Evolutionary conservation across 2,329 filamentous ascomycete species (phyloP).

Genomic region (Diaporthe eres): DNA sequence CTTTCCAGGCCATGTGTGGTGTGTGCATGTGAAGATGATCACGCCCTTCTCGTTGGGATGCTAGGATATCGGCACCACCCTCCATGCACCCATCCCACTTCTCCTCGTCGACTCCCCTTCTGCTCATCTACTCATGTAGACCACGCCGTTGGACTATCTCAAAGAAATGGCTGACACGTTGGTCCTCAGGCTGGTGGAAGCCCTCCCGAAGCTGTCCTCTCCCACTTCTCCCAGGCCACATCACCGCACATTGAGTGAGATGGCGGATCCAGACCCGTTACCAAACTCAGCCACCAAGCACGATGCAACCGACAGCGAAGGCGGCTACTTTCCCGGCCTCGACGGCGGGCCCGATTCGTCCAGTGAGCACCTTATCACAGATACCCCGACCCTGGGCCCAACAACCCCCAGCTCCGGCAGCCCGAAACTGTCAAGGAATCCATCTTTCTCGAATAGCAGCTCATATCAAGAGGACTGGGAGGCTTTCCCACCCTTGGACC

Average conservation of each 20-base stretch:
- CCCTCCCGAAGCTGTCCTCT: slow-evolving; percentile 57
- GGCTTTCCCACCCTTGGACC: slow-evolving; percentile 87
- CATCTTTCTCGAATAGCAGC: slow-evolving; percentile 86
- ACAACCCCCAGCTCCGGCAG: slow-evolving; percentile 58
- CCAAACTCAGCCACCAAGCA: slow-evolving; percentile 55
- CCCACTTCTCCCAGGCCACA: slow-evolving; percentile 54
- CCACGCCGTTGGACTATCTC: background rate
- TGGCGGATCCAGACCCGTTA: slow-evolving; percentile 58
- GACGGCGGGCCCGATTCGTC: slow-evolving; percentile 58
- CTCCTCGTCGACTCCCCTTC: background rate
- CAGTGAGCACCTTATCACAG: slow-evolving; percentile 58
- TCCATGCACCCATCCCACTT: background rate
- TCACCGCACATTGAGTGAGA: slow-evolving; percentile 56
- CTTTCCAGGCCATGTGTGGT: background rate
- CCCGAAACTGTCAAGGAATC: slow-evolving; percentile 78
- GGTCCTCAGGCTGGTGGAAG: slow-evolving; percentile 57
- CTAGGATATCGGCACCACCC: background rate
- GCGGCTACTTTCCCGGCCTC: slow-evolving; percentile 53
- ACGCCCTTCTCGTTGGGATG: background rate
- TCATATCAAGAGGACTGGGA: slow-evolving; percentile 93
- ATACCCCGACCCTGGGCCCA: slow-evolving; percentile 66
- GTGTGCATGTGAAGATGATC: slow-evolving; percentile 32
- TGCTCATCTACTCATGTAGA: background rate
- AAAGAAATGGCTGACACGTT: slow-evolving; percentile 58
- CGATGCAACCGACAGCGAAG: slow-evolving; percentile 60